These are phyloP conservation scores for Penicillium sp. DNA, from an alignment of 2,329 filamentous ascomycete species.

Conservation along the genomic window DNA sequence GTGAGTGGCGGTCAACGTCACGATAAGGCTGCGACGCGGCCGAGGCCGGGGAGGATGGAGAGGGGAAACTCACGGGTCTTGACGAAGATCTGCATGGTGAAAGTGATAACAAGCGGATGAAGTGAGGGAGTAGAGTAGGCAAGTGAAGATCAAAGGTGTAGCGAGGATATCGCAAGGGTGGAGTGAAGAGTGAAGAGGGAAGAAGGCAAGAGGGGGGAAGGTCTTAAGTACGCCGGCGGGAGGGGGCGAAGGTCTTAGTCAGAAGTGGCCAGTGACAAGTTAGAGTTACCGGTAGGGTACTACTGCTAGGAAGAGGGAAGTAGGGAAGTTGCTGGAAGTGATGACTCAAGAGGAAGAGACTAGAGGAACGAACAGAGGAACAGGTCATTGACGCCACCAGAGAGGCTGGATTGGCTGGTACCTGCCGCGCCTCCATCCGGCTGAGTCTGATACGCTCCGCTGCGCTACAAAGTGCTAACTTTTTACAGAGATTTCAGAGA, in stretches of 20 bases:
- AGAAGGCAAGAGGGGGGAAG: slow-evolving; percentile 17
- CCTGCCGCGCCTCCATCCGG: too few species aligned
- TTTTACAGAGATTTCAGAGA: not conserved
- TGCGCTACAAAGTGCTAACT: too few species aligned
- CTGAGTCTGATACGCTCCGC: too few species aligned
- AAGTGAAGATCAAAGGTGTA: not conserved
- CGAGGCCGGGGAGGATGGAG: slow-evolving; percentile 14
- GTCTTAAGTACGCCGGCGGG: slow-evolving; percentile 24
- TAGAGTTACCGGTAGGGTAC: too few species aligned
- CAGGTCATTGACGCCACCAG: slow-evolving; percentile 25
- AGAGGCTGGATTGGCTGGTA: slow-evolving; percentile 11
- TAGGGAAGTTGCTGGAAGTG: slow-evolving; percentile 26
- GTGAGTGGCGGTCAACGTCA: not conserved
- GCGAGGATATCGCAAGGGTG: not conserved
- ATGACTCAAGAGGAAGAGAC: slow-evolving; percentile 37
- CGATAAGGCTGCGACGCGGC: not conserved
- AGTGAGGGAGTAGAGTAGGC: slow-evolving; percentile 7
- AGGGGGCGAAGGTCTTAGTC: slow-evolving; percentile 27
- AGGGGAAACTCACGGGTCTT: slow-evolving; percentile 77
- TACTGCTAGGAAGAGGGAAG: too few species aligned
- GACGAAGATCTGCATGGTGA: slow-evolving; percentile 94
- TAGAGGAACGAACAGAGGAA: too few species aligned
- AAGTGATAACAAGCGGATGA: slow-evolving; percentile 25
- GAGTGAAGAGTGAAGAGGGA: slow-evolving; percentile 10
- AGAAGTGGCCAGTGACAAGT: slow-evolving; percentile 22